Evolutionary conservation across 2,329 filamentous ascomycete genomes (phyloP).

Genomic region (Sclerotinia trifoliorum): DNA sequence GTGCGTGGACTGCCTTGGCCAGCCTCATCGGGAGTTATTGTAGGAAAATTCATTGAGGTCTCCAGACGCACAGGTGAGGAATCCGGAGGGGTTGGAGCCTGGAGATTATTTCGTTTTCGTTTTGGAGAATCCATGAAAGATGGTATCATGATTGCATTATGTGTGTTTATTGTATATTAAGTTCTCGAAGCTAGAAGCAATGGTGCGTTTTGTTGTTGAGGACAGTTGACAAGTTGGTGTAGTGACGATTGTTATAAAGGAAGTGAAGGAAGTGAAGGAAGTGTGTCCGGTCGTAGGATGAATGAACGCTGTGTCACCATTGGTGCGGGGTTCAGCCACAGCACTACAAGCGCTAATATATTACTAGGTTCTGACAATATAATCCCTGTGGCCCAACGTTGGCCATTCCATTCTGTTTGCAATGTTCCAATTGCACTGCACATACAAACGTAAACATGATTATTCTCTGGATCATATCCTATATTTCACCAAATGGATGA

Average conservation of each 20-base stretch:
- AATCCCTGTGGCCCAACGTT: no score
- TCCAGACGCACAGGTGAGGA: constrained; percentile 20
- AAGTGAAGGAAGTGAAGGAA: not conserved
- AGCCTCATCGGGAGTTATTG: constrained; percentile 16
- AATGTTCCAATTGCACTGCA: no score
- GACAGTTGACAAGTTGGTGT: not conserved
- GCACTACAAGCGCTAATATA: not conserved
- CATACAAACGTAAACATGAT: no score
- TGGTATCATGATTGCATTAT: constrained; percentile 14
- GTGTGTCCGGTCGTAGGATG: not conserved
- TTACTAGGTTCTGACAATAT: no score
- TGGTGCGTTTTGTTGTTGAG: not conserved
- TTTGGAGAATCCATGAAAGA: constrained; percentile 26
- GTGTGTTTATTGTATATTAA: not conserved
- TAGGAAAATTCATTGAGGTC: constrained; percentile 19
- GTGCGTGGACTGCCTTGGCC: constrained; percentile 34
- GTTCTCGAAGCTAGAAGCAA: not conserved
- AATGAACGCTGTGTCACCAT: not conserved
- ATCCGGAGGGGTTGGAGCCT: constrained; percentile 19
- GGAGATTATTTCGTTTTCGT: constrained; percentile 25
- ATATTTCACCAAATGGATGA: no score
- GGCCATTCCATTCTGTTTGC: no score
- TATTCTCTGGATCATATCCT: no score
- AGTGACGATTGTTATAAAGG: not conserved
- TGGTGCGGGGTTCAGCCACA: constrained; percentile 17